phyloP scores from a whole-genome alignment of 345 rosid species.

The Brassica cretica region DNA sequence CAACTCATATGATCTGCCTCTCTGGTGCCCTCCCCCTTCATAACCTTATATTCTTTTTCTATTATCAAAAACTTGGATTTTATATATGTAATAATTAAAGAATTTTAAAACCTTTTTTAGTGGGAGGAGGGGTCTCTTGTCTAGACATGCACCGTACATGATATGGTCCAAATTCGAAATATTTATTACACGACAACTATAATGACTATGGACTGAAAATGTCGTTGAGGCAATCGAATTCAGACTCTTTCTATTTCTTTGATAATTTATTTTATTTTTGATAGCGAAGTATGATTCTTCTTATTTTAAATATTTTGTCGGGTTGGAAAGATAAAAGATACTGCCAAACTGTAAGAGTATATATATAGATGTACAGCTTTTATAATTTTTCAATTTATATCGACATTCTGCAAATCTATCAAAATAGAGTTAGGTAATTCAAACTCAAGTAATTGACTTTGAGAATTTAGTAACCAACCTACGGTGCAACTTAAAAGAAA shows the following conservation, averaged over 20 bases:
- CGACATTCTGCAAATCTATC: neutral
- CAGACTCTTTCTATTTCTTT: constrained; percentile 13
- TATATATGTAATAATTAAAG: neutral
- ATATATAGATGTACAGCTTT: neutral
- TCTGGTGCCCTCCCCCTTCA: no score
- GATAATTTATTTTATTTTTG: neutral
- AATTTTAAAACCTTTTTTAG: no score
- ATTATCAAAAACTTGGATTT: neutral
- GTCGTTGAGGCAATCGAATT: constrained; percentile 36
- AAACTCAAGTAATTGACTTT: constrained; percentile 12
- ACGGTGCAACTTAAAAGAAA: constrained; percentile 24
- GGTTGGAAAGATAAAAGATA: constrained; percentile 25
- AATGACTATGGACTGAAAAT: constrained; percentile 37
- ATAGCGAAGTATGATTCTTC: constrained; percentile 31
- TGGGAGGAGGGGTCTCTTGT: constrained; percentile 26
- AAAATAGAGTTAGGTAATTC: constrained; percentile 6
- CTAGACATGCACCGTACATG: constrained; percentile 39
- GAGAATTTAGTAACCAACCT: constrained; percentile 19
- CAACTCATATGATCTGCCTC: no score
- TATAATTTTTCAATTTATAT: neutral
- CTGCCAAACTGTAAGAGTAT: constrained; percentile 20
- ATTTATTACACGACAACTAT: constrained; percentile 38
- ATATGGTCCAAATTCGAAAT: constrained; percentile 29
- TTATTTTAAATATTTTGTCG: neutral
- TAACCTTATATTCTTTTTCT: no score